Percentiles rank a stretch among this genome's conserved stretches.
phyloP scores from a whole-genome alignment of 495 filamentous ascomycete genomes.

The Aspergillus hancockii region DNA sequence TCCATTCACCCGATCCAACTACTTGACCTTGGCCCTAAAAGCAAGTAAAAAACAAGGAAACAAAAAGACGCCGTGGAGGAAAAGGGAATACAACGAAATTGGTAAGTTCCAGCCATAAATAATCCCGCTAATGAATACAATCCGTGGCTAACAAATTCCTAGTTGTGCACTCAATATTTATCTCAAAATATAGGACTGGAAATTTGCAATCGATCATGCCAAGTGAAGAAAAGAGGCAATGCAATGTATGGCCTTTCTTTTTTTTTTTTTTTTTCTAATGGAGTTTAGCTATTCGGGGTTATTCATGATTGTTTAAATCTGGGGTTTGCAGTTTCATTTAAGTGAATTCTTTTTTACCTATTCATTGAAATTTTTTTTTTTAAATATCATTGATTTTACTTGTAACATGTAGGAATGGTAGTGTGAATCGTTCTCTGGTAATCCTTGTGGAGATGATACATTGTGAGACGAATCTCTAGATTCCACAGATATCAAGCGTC shows the following conservation, averaged over 20 bases:
- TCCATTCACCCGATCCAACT: neutral
- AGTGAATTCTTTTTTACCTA: neutral
- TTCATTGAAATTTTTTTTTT: neutral
- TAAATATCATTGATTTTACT: neutral
- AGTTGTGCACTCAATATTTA: neutral
- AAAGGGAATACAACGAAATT: conserved; percentile 33
- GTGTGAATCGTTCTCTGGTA: neutral
- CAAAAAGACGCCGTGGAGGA: conserved; percentile 34
- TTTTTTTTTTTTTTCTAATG: conserved; percentile 1
- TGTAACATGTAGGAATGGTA: neutral
- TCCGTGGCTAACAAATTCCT: neutral
- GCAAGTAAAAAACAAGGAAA: conserved; percentile 14
- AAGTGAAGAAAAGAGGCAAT: neutral
- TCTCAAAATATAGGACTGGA: neutral
- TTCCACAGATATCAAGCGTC: neutral
- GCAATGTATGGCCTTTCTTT: neutral
- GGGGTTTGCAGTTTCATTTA: neutral
- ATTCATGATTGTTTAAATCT: neutral
- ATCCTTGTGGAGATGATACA: neutral
- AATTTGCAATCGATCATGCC: neutral
- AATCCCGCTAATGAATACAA: neutral
- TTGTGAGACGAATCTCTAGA: neutral
- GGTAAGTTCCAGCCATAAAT: conserved; percentile 21
- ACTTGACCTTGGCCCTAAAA: neutral
- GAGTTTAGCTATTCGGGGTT: neutral